Base-by-base conservation (phyloP, 1,284 basidiomycete species). In the Fomitiporia mediterranea region DNA sequence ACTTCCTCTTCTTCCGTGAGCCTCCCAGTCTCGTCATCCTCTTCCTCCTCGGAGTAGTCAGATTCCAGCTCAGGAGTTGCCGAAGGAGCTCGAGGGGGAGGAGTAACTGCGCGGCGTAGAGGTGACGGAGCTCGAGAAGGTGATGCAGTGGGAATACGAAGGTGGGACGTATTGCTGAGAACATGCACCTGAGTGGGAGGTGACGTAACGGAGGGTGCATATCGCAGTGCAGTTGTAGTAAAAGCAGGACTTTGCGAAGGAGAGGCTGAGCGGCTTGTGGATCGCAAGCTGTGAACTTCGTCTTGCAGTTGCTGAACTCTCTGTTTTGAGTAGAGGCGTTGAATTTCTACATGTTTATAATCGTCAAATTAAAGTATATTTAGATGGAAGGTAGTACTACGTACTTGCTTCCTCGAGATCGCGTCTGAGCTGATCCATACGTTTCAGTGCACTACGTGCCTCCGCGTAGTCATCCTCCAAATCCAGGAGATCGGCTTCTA, bases 221-320 rank as follows among this genome's bases (percentile, higher is more conserved):
- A 21, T 30, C 32, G 47, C 17, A 40, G 27, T 8, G 23, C 3
- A 5, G 46, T 25, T 19, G 37, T 37, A n/a, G 25, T 19, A n/a
- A 30, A 42, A 17, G 25, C 38, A n/a, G 37, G 47, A 30, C 34
- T 30, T 17, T 30, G 39, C 23, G 39, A 43, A 19, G 55, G 55
- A 17, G 47, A 43, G n/a, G 40, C 23, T 7, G 55, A 56, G 21
- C 21, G 55, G 28, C 38, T 44, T 17, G 38, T 19, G 19, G 48
- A 32, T 17, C 55, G 55, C 19, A 56, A 32, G 40, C 34, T 39
- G n/a, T 34, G 55, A 11, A 56, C 55, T 50, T 56, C 55, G 17
- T 56, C 48, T 28, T 56, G 48, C n/a, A 56, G 30, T 37, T 51
- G 47, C 1, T 23, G 11, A n/a, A 56, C 55, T 17, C 38, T 51